These are phyloP conservation scores for Sporothrix variecibatus DNA, from an alignment of 2,329 filamentous ascomycete genomes.

Conservation along the genomic window DNA sequence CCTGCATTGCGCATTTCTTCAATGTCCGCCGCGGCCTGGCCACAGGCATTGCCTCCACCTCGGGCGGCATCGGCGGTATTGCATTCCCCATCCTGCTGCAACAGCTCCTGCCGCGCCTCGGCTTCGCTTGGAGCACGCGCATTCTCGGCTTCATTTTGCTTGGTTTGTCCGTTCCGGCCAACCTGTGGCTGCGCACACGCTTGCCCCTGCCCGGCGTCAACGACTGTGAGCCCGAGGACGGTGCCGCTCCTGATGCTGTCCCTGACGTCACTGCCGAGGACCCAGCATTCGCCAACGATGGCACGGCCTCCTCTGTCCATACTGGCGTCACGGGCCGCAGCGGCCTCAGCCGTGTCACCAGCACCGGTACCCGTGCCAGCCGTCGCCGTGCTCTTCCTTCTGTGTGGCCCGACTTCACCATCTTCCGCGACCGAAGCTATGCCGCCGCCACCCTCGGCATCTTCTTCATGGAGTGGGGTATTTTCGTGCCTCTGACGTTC, in stretches of 20 bases:
- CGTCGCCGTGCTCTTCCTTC: conserved; percentile 32
- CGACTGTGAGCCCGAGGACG: conserved; percentile 38
- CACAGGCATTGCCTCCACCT: conserved; percentile 78
- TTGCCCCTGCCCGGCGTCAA: conserved; percentile 49
- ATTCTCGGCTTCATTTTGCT: conserved; percentile 54
- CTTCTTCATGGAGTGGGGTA: conserved; percentile 70
- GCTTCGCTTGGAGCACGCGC: conserved; percentile 54
- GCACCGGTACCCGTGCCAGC: conserved; percentile 4
- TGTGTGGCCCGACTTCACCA: conserved; percentile 59
- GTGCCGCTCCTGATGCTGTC: conserved; percentile 28
- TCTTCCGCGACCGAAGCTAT: conserved; percentile 63
- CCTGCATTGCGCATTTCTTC: conserved; percentile 79
- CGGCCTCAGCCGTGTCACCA: not conserved
- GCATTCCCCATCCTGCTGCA: conserved; percentile 57
- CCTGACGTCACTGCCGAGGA: conserved; percentile 29
- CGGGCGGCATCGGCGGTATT: conserved; percentile 69
- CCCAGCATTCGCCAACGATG: not conserved
- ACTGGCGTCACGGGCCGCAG: conserved; percentile 52
- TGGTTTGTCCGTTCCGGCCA: conserved; percentile 49
- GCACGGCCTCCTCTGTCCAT: conserved; percentile 38
- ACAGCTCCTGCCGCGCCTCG: conserved; percentile 48
- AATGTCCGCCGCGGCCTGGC: conserved; percentile 69
- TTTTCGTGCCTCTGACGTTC: conserved; percentile 75
- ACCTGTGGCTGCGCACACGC: conserved; percentile 54
- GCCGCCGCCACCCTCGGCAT: conserved; percentile 61